Evolutionary conservation across 441 rosid genomes (phyloP), one percentile per base, ranked within the genome.

Genomic region (Erodium texanum): DNA sequence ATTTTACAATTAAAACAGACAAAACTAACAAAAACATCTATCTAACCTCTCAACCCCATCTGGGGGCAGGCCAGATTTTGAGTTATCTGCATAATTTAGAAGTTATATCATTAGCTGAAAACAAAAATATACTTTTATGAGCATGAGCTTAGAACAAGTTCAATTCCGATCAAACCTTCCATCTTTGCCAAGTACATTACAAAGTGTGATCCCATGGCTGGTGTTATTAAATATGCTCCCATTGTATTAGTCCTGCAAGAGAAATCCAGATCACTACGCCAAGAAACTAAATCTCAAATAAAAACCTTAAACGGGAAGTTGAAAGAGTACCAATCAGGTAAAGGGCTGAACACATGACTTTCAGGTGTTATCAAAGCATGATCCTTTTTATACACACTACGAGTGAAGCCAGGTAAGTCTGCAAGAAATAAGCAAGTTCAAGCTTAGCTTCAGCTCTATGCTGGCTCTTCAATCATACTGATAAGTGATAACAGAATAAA

Each of bases 321-420:
- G 62, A 62, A 68, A 66, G 16, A 85, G 24, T 54, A 90, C 98
- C 97, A 93, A 38, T 85, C 88, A 45, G 87, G 92, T 77, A 93
- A 74, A 74, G 95, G 89, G 79, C 97, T 83, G 80, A 82, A 86
- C 6, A 93, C 97, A 79, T 93, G 97, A 82, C 97, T 88, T 77
- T 92, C 98, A 1, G 90, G 96, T 22, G 96, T 84, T 73, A 90
- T 77, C 43, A 92, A 79, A 65, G 96, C 96, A 82, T 90, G 96
- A 70, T 88, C 93, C 16, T 63, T 78, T 66, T 78, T 84, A 79
- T 86, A 88, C 63, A 87, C 89, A 72, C 98, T 92, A 74, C 96
- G 77, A 62, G 96, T 88, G 78, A 86, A 89, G 24, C 97, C 98
- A 0, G 98, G 97, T 80, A 93, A 81, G 79, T 93, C 97, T 88